Percentiles rank a stretch among this genome's conserved stretches.
Evolutionary conservation across 1,284 basidiomycete species (phyloP).

Genomic region (Ustilago vetiveriae): DNA sequence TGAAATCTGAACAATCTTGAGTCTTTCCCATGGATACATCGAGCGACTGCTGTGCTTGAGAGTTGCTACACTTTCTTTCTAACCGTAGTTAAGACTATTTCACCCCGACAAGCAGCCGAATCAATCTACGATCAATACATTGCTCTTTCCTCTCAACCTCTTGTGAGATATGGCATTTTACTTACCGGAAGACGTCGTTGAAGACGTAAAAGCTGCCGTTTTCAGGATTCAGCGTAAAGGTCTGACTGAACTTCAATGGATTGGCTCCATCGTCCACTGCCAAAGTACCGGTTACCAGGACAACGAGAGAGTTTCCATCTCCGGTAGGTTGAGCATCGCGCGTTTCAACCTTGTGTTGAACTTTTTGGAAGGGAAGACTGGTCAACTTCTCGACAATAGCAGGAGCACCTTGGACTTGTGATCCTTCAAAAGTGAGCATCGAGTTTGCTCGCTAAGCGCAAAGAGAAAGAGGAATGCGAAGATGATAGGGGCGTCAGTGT

Average conservation of each 20-base stretch:
- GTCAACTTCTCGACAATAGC: conserved; percentile 82
- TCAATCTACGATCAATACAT: neutral
- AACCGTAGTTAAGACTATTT: conserved; percentile 60
- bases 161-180: neutral
- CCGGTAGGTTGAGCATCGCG: conserved; percentile 89
- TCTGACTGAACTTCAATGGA: conserved; percentile 35
- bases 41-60: too few species aligned
- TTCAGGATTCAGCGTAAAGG: conserved; percentile 89
- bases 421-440: conserved; percentile 88
- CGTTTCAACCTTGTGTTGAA: conserved; percentile 84
- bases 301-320: conserved; percentile 76
- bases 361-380: conserved; percentile 82
- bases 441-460: conserved; percentile 76
- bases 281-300: conserved; percentile 87
- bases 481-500: too few species aligned
- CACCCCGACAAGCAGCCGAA: neutral
- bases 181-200: conserved; percentile 64
- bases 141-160: too few species aligned
- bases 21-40: too few species aligned
- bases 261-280: conserved; percentile 60
- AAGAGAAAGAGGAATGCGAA: too few species aligned
- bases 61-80: too few species aligned
- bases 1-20: too few species aligned
- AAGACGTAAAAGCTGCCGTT: conserved; percentile 84
- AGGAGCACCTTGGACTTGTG: conserved; percentile 73